Evolutionary conservation across 1,139 yeast species (phyloP).

Genomic region (Protomyces macrosporus): DNA sequence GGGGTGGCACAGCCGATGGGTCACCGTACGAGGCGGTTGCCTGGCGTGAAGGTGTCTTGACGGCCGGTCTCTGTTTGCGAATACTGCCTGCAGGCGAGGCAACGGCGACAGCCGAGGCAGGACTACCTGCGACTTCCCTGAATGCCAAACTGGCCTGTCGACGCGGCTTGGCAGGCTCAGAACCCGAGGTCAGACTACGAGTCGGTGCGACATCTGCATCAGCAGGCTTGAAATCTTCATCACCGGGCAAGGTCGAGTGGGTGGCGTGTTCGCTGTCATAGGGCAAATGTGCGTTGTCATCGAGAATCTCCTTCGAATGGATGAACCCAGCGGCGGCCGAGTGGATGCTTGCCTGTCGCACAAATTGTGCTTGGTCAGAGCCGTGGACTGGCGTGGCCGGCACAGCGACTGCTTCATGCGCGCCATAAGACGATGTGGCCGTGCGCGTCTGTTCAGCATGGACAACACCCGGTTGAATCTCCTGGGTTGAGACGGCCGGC

Average conservation of each 20-base stretch:
- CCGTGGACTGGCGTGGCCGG: neutral
- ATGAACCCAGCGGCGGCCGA: slow-evolving; percentile 16
- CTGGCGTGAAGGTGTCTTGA: slow-evolving; percentile 13
- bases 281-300: slow-evolving; percentile 16
- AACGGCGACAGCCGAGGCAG: neutral
- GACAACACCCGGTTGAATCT: neutral
- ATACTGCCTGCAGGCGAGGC: neutral
- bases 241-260: slow-evolving; percentile 18
- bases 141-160: slow-evolving; percentile 17
- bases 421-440: slow-evolving; percentile 20
- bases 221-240: slow-evolving; percentile 19
- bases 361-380: slow-evolving; percentile 11
- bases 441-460: slow-evolving; percentile 1
- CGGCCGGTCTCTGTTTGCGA: neutral
- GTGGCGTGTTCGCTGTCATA: slow-evolving; percentile 14
- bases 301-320: slow-evolving; percentile 9
- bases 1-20: slow-evolving; percentile 1
- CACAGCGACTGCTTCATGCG: neutral
- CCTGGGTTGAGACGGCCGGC: neutral
- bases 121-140: slow-evolving; percentile 19
- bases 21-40: slow-evolving; percentile 24
- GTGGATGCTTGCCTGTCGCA: slow-evolving; percentile 9
- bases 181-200: slow-evolving; percentile 1
- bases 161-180: slow-evolving; percentile 1
- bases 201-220: slow-evolving; percentile 1